Base-by-base conservation (phyloP, 2,329 filamentous ascomycete species). In the Coniochaeta prunicola region DNA sequence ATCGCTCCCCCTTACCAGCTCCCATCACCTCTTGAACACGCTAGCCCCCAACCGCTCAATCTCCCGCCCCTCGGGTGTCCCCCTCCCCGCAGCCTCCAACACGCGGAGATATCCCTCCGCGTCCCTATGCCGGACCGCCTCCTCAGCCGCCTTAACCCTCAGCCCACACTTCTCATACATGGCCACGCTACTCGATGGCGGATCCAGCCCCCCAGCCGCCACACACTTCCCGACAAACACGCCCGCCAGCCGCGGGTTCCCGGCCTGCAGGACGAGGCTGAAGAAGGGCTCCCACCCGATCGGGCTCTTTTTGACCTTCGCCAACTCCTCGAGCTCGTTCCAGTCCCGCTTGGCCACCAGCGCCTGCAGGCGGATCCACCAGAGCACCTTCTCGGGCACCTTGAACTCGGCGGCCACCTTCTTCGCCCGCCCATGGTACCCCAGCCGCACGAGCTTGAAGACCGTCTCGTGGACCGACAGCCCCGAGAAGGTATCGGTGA, bases 251-350 rank as follows among this genome's bases (percentile, higher is more conserved):
- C 92, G 89, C 5, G 91, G 88, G 69, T 97, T 97, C 53, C 94
- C 94, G 1, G 94, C 94, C 53, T 89, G 87, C 0, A 97, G 78
- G 30, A 90, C 86, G 67, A 96, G 88, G 69, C 94, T 96, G 78
- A 90, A 97, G 74, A 96, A 99, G 0, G 93, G 91, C 86, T 96
- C 91, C 94, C 94, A 99, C 12, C 93, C 93, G 70, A 99, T 97
- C 0, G 93, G 91, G 60, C 89, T 94, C 73, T 92, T 96, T 69
- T 90, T 84, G 68, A 80, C 82, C 69, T 87, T 89, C n/a, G 53
- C 53, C 65, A 91, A 83, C 65, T 97, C 92, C 71, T 97, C 92
- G 59, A 99, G 82, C 71, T 97, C 93, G 57, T 84, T 86, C 92
- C 92, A 99, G 69, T 96, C 90, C 58, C 94, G 83, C 70, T 92